These are phyloP conservation scores for Dryadomyces quercus-mongolicae DNA, from an alignment of 2,329 filamentous ascomycete genomes.

Conservation along the genomic window DNA sequence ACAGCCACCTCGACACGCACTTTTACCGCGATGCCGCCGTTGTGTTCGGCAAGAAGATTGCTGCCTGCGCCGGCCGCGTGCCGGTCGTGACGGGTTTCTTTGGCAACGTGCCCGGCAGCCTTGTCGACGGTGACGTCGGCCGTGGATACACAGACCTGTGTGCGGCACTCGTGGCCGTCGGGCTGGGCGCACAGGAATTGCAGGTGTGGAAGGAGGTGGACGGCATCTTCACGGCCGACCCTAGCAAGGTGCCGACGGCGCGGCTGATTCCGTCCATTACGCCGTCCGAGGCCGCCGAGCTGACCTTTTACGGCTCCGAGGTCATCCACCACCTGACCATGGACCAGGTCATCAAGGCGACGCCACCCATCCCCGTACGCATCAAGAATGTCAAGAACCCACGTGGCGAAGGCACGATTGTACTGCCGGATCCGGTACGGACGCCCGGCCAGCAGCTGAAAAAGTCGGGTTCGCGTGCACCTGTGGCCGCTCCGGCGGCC, in stretches of 20 bases:
- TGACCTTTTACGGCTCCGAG: slow-evolving; percentile 90
- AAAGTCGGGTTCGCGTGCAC: slow-evolving; percentile 16
- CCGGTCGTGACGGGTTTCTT: slow-evolving; percentile 83
- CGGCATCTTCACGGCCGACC: slow-evolving; percentile 46
- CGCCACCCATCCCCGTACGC: slow-evolving; percentile 66
- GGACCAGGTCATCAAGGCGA: slow-evolving; percentile 85
- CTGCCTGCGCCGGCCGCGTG: slow-evolving; percentile 52
- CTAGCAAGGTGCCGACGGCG: slow-evolving; percentile 85
- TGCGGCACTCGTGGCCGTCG: slow-evolving; percentile 82
- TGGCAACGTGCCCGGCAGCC: slow-evolving; percentile 78
- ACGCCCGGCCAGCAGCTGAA: slow-evolving; percentile 45
- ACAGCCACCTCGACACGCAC: slow-evolving; percentile 45
- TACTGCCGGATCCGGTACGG: slow-evolving; percentile 60
- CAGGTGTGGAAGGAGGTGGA: slow-evolving; percentile 99
- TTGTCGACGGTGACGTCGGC: slow-evolving; percentile 71
- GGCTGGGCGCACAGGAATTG: slow-evolving; percentile 73
- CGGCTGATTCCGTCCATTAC: slow-evolving; percentile 79
- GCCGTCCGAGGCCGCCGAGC: slow-evolving; percentile 84
- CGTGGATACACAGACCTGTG: slow-evolving; percentile 96
- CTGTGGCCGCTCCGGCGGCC: neutral
- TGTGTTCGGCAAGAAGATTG: slow-evolving; percentile 51
- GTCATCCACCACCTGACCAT: slow-evolving; percentile 98
- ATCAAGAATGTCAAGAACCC: slow-evolving; percentile 92
- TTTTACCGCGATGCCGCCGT: slow-evolving; percentile 59
- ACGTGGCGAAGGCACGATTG: slow-evolving; percentile 63